A percentile compares a stretch with the other conserved stretches of the same genome.
Evolutionary conservation across 2,329 filamentous ascomycete species (phyloP).

Genomic region (Plectosphaerella sp.): DNA sequence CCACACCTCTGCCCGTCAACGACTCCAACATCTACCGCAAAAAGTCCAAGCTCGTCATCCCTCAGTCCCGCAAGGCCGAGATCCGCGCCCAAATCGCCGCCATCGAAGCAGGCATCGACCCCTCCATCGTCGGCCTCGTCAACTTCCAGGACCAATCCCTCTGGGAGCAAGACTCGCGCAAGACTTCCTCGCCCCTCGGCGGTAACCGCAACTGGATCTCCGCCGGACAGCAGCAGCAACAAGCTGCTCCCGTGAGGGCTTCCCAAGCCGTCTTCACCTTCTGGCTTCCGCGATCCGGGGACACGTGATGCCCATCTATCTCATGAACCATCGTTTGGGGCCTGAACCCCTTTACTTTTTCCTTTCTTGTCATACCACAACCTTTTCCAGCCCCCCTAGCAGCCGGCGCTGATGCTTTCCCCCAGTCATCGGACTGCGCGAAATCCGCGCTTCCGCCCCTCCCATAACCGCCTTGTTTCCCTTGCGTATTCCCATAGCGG

Average conservation of each 20-base stretch:
- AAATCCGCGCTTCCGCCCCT: too few relatives aligned
- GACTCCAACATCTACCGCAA: neutral
- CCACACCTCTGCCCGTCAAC: neutral
- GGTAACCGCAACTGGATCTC: constrained; percentile 6
- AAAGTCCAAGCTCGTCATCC: constrained; percentile 4
- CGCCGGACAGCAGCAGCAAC: too few relatives aligned
- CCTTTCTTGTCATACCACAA: too few relatives aligned
- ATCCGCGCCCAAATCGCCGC: constrained; percentile 19
- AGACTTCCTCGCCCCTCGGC: neutral
- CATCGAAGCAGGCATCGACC: constrained; percentile 16
- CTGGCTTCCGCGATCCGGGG: neutral
- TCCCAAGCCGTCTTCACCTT: constrained; percentile 4
- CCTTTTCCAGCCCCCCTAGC: too few relatives aligned
- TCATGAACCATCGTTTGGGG: too few relatives aligned
- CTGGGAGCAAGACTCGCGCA: constrained; percentile 6
- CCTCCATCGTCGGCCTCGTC: constrained; percentile 6
- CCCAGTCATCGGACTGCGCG: too few relatives aligned
- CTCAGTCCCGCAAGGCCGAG: constrained; percentile 11
- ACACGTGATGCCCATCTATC: neutral
- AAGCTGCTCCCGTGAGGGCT: neutral
- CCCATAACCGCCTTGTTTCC: too few relatives aligned
- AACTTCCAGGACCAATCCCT: constrained; percentile 6
- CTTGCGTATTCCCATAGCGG: too few relatives aligned
- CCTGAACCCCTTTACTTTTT: too few relatives aligned
- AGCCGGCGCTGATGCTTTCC: too few relatives aligned